A percentile compares a stretch with the other conserved stretches of the same genome.
Evolutionary conservation across 108 stramenopile species (phyloP).

Genomic region (Conticribra weissflogii): DNA sequence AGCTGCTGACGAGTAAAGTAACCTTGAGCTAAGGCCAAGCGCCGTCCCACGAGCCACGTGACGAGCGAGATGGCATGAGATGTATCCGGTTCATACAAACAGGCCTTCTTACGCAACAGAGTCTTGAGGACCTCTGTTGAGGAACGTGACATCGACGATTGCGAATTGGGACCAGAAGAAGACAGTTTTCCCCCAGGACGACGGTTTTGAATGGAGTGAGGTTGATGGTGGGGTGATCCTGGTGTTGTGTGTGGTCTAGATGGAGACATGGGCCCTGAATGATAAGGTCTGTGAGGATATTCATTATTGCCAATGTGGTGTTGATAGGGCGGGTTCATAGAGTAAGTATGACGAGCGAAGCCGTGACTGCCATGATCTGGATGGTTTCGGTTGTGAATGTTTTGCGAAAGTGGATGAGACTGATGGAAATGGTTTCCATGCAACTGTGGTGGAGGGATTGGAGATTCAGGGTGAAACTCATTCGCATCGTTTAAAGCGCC

Average conservation of each 20-base stretch:
- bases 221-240: slow-evolving; percentile 1
- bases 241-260: slow-evolving; percentile 20
- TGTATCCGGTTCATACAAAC: slow-evolving; percentile 87
- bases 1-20: slow-evolving; percentile 88
- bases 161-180: neutral
- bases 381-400: slow-evolving; percentile 19
- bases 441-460: slow-evolving; percentile 3
- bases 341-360: neutral
- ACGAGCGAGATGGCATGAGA: slow-evolving; percentile 82
- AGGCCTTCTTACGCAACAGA: slow-evolving; percentile 87
- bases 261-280: slow-evolving; percentile 13
- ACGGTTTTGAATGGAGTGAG: neutral
- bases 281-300: slow-evolving; percentile 9
- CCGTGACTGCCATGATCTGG: neutral
- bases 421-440: slow-evolving; percentile 4
- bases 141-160: slow-evolving; percentile 44
- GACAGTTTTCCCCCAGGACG: neutral
- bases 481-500: slow-evolving; percentile 26
- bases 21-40: slow-evolving; percentile 70
- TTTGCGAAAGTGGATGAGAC: slow-evolving; percentile 5
- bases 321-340: neutral
- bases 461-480: slow-evolving; percentile 32
- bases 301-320: slow-evolving; percentile 10
- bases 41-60: slow-evolving; percentile 87
- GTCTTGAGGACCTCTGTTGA: slow-evolving; percentile 86